Percentiles rank a stretch among this genome's conserved stretches.
Conservation (phyloP, 208 protist genomes). For the Leishmania gerbilli region DNA sequence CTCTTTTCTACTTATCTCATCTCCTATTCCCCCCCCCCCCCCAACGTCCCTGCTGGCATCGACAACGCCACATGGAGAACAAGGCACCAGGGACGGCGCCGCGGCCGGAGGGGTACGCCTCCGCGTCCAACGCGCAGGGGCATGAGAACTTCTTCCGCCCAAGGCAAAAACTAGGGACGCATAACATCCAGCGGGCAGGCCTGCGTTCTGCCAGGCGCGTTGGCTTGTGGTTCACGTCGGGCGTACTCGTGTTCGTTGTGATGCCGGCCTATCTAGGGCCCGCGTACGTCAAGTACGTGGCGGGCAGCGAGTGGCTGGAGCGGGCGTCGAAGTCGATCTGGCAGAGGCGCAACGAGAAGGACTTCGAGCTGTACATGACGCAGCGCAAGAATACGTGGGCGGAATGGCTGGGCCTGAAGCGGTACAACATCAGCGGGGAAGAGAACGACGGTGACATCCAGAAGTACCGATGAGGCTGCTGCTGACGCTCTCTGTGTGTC, state of each 20-base stretch:
- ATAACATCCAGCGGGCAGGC: constrained; percentile 82
- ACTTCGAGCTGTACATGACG: constrained; percentile 86
- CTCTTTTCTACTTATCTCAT: neutral
- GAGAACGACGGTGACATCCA: constrained; percentile 79
- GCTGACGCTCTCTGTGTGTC: neutral
- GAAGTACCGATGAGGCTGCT: constrained; percentile 42
- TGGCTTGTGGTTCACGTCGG: constrained; percentile 50
- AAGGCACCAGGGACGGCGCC: constrained; percentile 74
- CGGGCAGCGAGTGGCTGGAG: constrained; percentile 74
- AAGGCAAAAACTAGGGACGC: constrained; percentile 35
- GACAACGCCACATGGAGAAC: constrained; percentile 61
- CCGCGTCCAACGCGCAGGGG: constrained; percentile 40
- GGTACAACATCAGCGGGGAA: constrained; percentile 87
- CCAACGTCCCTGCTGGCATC: neutral
- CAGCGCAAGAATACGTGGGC: constrained; percentile 87
- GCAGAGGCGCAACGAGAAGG: constrained; percentile 83
- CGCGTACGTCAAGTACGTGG: constrained; percentile 77
- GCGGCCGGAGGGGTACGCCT: constrained; percentile 62
- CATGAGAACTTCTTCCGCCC: constrained; percentile 85
- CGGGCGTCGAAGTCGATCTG: constrained; percentile 77
- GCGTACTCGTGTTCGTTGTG: constrained; percentile 51
- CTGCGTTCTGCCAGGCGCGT: constrained; percentile 59
- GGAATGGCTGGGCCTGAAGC: constrained; percentile 85
- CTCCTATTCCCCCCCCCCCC: neutral
- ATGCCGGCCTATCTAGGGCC: constrained; percentile 67